Evolutionary conservation across 257 asterid species (phyloP).

Genomic region (Solanum megistacrolobum): DNA sequence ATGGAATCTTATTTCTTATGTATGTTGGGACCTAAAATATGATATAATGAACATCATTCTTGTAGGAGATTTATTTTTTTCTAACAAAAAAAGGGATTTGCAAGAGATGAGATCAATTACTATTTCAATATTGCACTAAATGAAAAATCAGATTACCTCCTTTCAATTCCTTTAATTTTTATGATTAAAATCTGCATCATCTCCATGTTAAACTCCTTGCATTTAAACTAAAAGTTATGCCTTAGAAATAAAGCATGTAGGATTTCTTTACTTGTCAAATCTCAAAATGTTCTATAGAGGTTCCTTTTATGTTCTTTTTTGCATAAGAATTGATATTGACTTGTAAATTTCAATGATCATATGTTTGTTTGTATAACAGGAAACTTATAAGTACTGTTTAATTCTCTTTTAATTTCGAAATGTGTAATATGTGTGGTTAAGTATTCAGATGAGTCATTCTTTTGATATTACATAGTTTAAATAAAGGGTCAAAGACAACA

Average conservation of each 20-base stretch:
- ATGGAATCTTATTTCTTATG: background rate
- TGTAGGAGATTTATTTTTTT: background rate
- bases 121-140: background rate
- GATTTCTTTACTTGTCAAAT: background rate
- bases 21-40: background rate
- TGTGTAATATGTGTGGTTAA: background rate
- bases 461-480: background rate
- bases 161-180: background rate
- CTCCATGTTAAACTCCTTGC: background rate
- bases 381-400: background rate
- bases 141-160: background rate
- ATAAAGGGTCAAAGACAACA: background rate
- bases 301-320: background rate
- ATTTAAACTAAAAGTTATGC: no score
- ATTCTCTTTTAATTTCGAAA: background rate
- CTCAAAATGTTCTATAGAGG: background rate
- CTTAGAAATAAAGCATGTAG: background rate
- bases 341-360: background rate
- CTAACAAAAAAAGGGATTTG: background rate
- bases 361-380: background rate
- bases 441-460: background rate
- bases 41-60: background rate
- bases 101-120: background rate
- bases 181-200: background rate
- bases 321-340: background rate